phyloP scores from a whole-genome alignment of 1,139 yeast genomes.

The Candida neerlandica region DNA sequence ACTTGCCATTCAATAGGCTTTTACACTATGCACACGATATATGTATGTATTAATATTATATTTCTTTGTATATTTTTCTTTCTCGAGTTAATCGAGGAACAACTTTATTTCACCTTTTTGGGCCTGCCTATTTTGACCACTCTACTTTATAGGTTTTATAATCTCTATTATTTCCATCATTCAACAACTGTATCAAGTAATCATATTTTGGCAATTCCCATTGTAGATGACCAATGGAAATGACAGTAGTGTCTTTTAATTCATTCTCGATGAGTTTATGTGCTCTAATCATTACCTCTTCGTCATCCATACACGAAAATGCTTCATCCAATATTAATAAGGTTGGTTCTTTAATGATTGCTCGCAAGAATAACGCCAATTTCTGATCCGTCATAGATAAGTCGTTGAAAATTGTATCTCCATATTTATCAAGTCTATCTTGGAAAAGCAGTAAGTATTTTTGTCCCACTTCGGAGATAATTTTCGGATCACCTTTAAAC shows the following conservation, averaged over 20 bases:
- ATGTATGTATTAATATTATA: no score
- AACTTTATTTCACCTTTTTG: no score
- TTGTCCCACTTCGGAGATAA: constrained; percentile 18
- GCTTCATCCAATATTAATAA: constrained; percentile 89
- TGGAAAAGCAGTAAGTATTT: constrained; percentile 27
- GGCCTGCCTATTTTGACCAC: not conserved
- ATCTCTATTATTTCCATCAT: constrained; percentile 30
- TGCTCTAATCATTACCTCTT: constrained; percentile 58
- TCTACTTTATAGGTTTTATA: constrained; percentile 22
- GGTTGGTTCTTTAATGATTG: constrained; percentile 74
- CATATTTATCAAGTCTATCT: constrained; percentile 30
- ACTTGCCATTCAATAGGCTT: no score
- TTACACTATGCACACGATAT: no score
- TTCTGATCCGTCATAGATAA: constrained; percentile 78
- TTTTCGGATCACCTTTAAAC: constrained; percentile 23
- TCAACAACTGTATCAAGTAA: constrained; percentile 35
- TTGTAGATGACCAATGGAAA: constrained; percentile 77
- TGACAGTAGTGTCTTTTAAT: constrained; percentile 63
- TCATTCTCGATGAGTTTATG: constrained; percentile 57
- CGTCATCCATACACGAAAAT: constrained; percentile 84
- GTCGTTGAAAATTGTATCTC: constrained; percentile 48
- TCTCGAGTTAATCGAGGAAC: no score
- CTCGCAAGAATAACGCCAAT: constrained; percentile 70
- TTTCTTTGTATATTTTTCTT: no score
- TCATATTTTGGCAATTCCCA: constrained; percentile 46